Evolutionary conservation across 345 rosid genomes (phyloP).

Genomic region (Gossypium raimondii): DNA sequence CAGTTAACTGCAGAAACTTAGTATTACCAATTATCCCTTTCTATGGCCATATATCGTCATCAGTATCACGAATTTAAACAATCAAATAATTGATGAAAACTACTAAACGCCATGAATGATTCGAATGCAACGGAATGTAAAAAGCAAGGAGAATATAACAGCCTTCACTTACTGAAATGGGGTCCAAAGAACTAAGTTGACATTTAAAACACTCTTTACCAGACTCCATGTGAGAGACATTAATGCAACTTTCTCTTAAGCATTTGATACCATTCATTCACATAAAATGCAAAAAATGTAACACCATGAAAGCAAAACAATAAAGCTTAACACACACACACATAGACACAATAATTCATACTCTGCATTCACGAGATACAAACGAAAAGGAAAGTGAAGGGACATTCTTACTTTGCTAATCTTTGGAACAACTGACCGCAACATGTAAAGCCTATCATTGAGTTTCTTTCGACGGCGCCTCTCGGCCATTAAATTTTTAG

Average conservation of each 20-base stretch:
- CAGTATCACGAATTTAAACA: not conserved
- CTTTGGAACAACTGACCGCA: constrained; percentile 62
- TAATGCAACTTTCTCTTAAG: constrained; percentile 24
- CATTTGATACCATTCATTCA: constrained; percentile 12
- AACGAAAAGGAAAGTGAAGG: not conserved
- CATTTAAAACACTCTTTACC: constrained; percentile 16
- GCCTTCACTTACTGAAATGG: not conserved
- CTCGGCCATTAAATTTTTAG: constrained; percentile 68
- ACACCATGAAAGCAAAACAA: not conserved
- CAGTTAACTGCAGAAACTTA: not conserved
- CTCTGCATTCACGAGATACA: constrained; percentile 16
- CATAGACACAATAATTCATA: not conserved
- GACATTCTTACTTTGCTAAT: constrained; percentile 53
- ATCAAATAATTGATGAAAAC: not conserved
- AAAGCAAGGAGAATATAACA: no score
- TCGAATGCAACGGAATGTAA: no score
- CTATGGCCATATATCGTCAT: not conserved
- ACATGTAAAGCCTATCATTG: constrained; percentile 58
- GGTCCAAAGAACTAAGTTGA: constrained; percentile 7
- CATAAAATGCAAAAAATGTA: not conserved
- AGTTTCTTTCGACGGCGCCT: constrained; percentile 51
- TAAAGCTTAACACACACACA: no score
- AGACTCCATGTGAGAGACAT: constrained; percentile 26
- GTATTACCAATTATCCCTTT: not conserved
- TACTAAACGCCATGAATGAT: not conserved